Evolutionary conservation across 139 green algal genomes (phyloP).

Genomic region (Auxenochlorella pyrenoidosa): DNA sequence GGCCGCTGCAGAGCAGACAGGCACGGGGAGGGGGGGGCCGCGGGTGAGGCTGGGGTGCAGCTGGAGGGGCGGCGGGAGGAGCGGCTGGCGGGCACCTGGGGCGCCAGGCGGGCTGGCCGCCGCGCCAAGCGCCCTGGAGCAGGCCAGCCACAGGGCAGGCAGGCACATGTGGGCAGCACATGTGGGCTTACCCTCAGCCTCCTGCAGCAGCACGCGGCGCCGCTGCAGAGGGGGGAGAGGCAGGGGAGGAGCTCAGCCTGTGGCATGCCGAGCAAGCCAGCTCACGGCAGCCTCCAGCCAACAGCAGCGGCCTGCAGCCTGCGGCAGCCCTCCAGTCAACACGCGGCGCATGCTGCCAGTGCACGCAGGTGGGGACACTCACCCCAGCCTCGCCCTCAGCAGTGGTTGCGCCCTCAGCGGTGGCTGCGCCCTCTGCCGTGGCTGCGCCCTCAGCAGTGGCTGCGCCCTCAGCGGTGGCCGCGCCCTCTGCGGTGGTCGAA

Average conservation of each 20-base stretch:
- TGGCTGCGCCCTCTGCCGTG: neutral
- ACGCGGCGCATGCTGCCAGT: too few species aligned
- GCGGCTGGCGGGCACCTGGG: too few species aligned
- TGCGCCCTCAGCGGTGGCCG: neutral
- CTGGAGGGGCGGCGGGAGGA: too few species aligned
- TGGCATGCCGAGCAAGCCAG: too few species aligned
- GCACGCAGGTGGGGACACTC: too few species aligned
- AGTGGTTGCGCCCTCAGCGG: neutral
- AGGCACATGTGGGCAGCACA: neutral
- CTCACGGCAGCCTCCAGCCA: too few species aligned
- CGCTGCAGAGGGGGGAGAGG: neutral
- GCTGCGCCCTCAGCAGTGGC: neutral
- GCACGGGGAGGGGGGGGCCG: neutral
- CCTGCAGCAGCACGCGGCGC: conserved; percentile 31
- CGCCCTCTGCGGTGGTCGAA: neutral
- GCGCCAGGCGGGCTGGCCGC: too few species aligned
- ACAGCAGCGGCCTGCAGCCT: too few species aligned
- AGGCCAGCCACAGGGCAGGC: neutral
- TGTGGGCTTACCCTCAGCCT: neutral
- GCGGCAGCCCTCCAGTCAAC: too few species aligned
- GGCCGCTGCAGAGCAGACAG: neutral
- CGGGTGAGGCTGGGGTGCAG: too few species aligned
- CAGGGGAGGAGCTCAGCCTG: neutral
- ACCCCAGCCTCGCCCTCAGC: too few species aligned
- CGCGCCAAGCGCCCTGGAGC: neutral